These are phyloP conservation scores for Pyrenophora graminea DNA, from an alignment of 2,329 filamentous ascomycete genomes.

Conservation along the genomic window DNA sequence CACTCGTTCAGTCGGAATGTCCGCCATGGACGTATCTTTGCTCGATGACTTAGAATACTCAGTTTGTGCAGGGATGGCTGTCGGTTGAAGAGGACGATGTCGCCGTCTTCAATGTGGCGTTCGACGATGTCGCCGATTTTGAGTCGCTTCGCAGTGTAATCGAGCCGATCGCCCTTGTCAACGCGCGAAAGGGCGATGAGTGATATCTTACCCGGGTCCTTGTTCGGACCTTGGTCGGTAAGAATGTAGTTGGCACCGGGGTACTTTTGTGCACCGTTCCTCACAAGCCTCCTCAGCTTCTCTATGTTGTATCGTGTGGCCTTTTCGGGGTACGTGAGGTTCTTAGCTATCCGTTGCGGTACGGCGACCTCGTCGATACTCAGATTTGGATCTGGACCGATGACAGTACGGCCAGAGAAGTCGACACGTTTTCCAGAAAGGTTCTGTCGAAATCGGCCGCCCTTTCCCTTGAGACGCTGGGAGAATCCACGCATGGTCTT, in stretches of 20 bases:
- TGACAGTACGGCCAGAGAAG: conserved; percentile 96
- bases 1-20: conserved; percentile 98
- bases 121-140: conserved; percentile 87
- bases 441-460: conserved; percentile 95
- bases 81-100: conserved; percentile 96
- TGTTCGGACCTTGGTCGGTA: conserved; percentile 61
- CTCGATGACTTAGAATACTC: conserved; percentile 95
- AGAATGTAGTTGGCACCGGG: conserved; percentile 85
- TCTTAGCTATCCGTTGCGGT: conserved; percentile 88
- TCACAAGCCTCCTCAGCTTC: conserved; percentile 74
- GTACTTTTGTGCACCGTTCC: conserved; percentile 76
- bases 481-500: conserved; percentile 93
- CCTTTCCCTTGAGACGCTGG: conserved; percentile 94
- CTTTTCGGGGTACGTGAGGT: conserved; percentile 91
- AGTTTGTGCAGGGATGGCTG: conserved; percentile 98
- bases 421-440: conserved; percentile 97
- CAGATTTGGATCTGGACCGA: conserved; percentile 94
- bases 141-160: conserved; percentile 73
- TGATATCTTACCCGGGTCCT: conserved; percentile 65
- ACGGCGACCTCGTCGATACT: conserved; percentile 93
- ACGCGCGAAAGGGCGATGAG: conserved; percentile 59
- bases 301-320: conserved; percentile 84
- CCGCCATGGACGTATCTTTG: conserved; percentile 90
- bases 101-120: conserved; percentile 90
- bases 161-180: conserved; percentile 62